These are phyloP conservation scores for Panicum virgatum DNA, from an alignment of 202 grass and related monocot genomes.

Conservation along the genomic window DNA sequence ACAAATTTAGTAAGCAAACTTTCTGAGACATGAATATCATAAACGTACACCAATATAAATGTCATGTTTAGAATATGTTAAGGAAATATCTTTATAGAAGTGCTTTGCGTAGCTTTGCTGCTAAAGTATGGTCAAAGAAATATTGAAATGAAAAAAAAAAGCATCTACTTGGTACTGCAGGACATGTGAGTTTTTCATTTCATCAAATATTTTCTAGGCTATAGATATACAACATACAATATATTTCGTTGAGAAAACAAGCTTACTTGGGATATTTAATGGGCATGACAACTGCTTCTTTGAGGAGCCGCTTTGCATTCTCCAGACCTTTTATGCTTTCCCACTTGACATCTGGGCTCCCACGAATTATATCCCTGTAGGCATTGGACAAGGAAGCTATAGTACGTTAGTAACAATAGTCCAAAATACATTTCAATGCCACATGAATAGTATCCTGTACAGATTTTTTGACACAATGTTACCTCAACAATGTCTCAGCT, in stretches of 20 bases:
- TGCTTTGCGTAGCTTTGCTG: not conserved
- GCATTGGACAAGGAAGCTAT: conserved; percentile 22
- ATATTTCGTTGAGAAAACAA: conserved; percentile 32
- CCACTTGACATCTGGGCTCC: conserved; percentile 97
- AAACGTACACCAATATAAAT: not conserved
- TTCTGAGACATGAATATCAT: not conserved
- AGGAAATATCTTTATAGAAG: not conserved
- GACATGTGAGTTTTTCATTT: not conserved
- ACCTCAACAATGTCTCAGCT: conserved; percentile 86
- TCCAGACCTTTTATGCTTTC: conserved; percentile 97
- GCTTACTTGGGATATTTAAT: conserved; percentile 98
- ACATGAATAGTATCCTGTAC: not conserved
- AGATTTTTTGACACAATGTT: conserved; percentile 17
- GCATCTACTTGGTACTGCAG: not conserved
- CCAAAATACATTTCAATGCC: not conserved
- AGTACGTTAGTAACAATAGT: not conserved
- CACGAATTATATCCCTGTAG: conserved; percentile 85
- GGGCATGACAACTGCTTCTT: conserved; percentile 97
- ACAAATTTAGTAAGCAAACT: conserved; percentile 9
- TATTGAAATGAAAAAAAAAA: not conserved
- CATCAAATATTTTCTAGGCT: not conserved
- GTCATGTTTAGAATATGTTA: not conserved
- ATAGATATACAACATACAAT: not conserved
- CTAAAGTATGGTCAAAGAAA: conserved; percentile 1
- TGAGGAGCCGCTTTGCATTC: conserved; percentile 86